Conservation (phyloP, 768 basidiomycete species). For the Postia placenta region DNA sequence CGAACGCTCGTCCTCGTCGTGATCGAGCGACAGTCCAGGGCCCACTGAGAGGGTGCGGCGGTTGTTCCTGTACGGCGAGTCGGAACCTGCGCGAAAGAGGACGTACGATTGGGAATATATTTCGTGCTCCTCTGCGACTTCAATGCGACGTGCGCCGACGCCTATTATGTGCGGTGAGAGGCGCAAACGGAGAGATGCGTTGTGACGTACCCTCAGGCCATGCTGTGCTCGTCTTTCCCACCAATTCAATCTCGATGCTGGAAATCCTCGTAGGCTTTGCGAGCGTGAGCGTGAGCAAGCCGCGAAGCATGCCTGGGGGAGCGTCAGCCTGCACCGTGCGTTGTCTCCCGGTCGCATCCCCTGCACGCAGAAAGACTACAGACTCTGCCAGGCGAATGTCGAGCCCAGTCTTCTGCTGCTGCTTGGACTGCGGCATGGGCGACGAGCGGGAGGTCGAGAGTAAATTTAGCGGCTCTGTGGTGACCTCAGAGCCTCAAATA, state of each 20-base stretch:
- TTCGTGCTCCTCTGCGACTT: constrained; percentile 72
- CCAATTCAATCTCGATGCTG: constrained; percentile 75
- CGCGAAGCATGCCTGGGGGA: constrained; percentile 55
- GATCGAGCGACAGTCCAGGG: constrained; percentile 41
- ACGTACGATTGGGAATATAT: constrained; percentile 66
- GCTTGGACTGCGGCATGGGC: constrained; percentile 3
- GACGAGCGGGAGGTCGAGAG: not conserved
- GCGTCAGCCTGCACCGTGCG: constrained; percentile 26
- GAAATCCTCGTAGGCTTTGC: constrained; percentile 81
- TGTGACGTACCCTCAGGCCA: constrained; percentile 78
- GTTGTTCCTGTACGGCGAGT: constrained; percentile 30
- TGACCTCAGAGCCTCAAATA: too few species aligned
- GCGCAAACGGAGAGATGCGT: not conserved
- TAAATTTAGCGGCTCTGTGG: not conserved
- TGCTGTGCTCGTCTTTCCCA: constrained; percentile 62
- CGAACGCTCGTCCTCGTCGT: constrained; percentile 30
- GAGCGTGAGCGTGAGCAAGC: constrained; percentile 56
- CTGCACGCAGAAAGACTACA: constrained; percentile 46
- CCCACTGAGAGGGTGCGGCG: constrained; percentile 47
- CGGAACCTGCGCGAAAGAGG: constrained; percentile 61
- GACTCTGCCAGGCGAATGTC: constrained; percentile 49
- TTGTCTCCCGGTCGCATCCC: constrained; percentile 26
- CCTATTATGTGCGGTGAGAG: constrained; percentile 23
- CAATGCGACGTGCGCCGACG: constrained; percentile 66
- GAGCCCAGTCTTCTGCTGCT: constrained; percentile 31